Evolutionary conservation across 129 eudicot genomes (phyloP), one percentile per base, ranked within the genome.

Genomic region (Saposhnikovia divaricata): DNA sequence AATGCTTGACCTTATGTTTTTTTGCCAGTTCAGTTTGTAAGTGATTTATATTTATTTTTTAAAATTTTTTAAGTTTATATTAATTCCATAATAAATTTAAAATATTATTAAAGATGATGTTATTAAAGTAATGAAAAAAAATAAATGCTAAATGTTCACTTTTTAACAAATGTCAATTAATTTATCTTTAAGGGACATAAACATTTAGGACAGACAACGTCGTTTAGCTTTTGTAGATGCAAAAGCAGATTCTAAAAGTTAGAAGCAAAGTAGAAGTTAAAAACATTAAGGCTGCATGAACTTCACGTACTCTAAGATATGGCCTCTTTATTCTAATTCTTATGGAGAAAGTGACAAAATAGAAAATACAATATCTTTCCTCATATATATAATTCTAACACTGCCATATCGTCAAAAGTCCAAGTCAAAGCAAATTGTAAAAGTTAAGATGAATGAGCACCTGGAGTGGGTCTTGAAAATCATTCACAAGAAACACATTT

Each of bases 391-490:
- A 61, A 28, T n/a, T 61, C 2, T 61, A 25, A 61, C 37, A 61
- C 34, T 75, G 76, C 61, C 19, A 42, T 6, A n/a, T n/a, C 16
- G 55, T 39, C 27, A 28, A 14, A 25, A 46, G 13, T 11, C 12
- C 50, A 46, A 48, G 25, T 75, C 1, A 6, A 10, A 75, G 61
- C 7, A 15, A 46, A 1, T 4, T 15, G 21, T 28, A 40, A 6
- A 15, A 75, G 78, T 74, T 2, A 14, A 27, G 43, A 16, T 15
- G 6, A 46, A 70, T 74, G 47, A 80, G 72, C 78, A 94, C 98
- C 98, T 94, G 99, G 61, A 96, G 96, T 79, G 99, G 99, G 86
- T 92, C 93, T 87, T 92, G 93, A 44, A 89, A 92, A 83, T 96
- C 90, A 87, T 96, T 96, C 81, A 96, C 98, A 87, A 96, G 90